Evolutionary conservation across 2,329 filamentous ascomycete genomes (phyloP).

Genomic region (Scytalidium sp.): DNA sequence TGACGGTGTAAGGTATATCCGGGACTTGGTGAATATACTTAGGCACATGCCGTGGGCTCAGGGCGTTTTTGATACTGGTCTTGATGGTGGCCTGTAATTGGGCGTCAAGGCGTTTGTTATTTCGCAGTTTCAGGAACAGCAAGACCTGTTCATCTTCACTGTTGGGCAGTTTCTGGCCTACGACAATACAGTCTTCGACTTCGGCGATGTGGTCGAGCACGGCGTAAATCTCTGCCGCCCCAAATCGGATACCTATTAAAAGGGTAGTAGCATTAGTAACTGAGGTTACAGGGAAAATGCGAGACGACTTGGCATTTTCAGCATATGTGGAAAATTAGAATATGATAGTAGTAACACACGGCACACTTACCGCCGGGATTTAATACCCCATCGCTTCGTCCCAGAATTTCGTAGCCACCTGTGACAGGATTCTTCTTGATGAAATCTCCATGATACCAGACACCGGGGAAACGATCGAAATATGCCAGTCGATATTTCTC

Average conservation of each 20-base stretch:
- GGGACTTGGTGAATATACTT: constrained; percentile 34
- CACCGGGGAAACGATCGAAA: constrained; percentile 57
- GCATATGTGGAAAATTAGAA: background rate
- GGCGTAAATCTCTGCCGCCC: constrained; percentile 18
- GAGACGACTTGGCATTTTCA: no score
- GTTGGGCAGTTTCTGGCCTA: constrained; percentile 50
- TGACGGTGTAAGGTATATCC: constrained; percentile 41
- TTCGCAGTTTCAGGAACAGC: constrained; percentile 52
- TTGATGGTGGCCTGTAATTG: background rate
- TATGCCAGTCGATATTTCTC: constrained; percentile 49
- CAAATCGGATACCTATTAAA: constrained; percentile 2
- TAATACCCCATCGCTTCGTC: constrained; percentile 40
- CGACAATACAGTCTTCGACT: constrained; percentile 51
- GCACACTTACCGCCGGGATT: background rate
- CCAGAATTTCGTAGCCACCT: constrained; percentile 60
- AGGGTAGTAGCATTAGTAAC: background rate
- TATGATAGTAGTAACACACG: background rate
- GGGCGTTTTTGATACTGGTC: background rate
- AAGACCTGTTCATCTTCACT: constrained; percentile 54
- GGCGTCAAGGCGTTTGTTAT: background rate
- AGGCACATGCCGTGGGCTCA: constrained; percentile 35
- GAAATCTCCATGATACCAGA: constrained; percentile 81
- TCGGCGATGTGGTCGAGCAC: constrained; percentile 48
- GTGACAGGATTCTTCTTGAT: constrained; percentile 66
- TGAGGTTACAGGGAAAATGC: no score